phyloP scores from a whole-genome alignment of 768 basidiomycete genomes.

The Suillus brevipes region DNA sequence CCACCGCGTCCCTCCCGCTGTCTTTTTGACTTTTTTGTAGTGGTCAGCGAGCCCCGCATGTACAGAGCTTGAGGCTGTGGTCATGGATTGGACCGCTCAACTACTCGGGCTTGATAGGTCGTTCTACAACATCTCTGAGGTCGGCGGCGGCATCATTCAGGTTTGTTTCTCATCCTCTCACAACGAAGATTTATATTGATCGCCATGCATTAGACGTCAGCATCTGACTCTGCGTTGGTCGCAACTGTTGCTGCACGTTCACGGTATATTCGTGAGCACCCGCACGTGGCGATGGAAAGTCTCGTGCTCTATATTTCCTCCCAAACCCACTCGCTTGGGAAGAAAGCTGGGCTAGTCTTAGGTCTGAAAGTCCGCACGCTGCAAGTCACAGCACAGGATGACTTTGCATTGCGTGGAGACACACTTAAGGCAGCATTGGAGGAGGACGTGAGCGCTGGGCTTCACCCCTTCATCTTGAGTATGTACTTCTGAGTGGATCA shows the following conservation, averaged over 20 bases:
- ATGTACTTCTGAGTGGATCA: constrained; percentile 1
- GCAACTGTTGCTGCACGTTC: constrained; percentile 80
- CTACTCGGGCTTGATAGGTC: constrained; percentile 68
- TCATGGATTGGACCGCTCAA: constrained; percentile 90
- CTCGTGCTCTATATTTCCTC: constrained; percentile 87
- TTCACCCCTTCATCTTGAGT: constrained; percentile 83
- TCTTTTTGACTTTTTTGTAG: constrained; percentile 38
- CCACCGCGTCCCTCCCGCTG: neutral
- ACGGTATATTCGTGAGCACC: constrained; percentile 49
- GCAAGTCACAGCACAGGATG: constrained; percentile 62
- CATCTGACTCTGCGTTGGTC: constrained; percentile 80
- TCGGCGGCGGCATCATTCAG: constrained; percentile 85
- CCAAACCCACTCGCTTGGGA: constrained; percentile 86
- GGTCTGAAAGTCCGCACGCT: constrained; percentile 76
- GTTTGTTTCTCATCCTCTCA: constrained; percentile 35
- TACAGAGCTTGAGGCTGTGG: constrained; percentile 84
- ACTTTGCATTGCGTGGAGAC: constrained; percentile 69
- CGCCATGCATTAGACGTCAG: constrained; percentile 58
- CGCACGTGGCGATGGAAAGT: constrained; percentile 50
- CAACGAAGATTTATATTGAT: neutral
- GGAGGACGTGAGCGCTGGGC: constrained; percentile 59
- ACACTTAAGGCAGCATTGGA: constrained; percentile 59
- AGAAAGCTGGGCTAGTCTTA: constrained; percentile 77
- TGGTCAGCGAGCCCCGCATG: constrained; percentile 90
- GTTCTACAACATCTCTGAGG: constrained; percentile 65